Conservation (phyloP, 116 monocot species). For the Posidonia oceanica region DNA sequence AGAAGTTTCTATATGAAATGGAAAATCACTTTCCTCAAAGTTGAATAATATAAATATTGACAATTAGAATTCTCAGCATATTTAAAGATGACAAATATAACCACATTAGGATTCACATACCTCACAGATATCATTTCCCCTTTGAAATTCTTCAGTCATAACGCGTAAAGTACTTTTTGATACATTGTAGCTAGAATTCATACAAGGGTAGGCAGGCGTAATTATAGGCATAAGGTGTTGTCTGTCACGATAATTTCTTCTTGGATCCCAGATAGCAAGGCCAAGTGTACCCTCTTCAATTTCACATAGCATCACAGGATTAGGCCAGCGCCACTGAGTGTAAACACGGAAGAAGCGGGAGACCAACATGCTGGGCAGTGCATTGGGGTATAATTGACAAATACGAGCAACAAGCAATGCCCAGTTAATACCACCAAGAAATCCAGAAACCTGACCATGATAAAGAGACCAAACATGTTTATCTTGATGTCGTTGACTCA, state of each 20-base stretch:
- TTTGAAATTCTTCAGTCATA: conserved; percentile 85
- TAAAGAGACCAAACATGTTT: background rate
- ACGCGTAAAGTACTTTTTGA: conserved; percentile 79
- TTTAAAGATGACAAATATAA: no score
- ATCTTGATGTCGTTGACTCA: background rate
- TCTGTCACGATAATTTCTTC: conserved; percentile 77
- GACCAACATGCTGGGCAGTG: conserved; percentile 77
- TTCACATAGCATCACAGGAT: conserved; percentile 95
- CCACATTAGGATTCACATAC: conserved; percentile 20
- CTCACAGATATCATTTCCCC: conserved; percentile 80
- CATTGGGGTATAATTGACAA: conserved; percentile 94
- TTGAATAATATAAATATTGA: no score
- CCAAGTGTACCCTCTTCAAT: conserved; percentile 84
- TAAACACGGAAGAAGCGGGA: conserved; percentile 92
- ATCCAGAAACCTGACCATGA: conserved; percentile 67
- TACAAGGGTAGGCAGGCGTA: conserved; percentile 94
- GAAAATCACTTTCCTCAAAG: no score
- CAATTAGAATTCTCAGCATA: no score
- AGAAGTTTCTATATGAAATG: no score
- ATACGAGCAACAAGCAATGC: conserved; percentile 96
- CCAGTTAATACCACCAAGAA: conserved; percentile 99
- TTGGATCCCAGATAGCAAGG: conserved; percentile 86
- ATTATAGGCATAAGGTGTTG: conserved; percentile 93
- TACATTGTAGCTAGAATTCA: conserved; percentile 99
- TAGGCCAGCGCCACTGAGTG: conserved; percentile 98